Conservation (phyloP, 495 filamentous ascomycete genomes). For the Tuber aestivum region DNA sequence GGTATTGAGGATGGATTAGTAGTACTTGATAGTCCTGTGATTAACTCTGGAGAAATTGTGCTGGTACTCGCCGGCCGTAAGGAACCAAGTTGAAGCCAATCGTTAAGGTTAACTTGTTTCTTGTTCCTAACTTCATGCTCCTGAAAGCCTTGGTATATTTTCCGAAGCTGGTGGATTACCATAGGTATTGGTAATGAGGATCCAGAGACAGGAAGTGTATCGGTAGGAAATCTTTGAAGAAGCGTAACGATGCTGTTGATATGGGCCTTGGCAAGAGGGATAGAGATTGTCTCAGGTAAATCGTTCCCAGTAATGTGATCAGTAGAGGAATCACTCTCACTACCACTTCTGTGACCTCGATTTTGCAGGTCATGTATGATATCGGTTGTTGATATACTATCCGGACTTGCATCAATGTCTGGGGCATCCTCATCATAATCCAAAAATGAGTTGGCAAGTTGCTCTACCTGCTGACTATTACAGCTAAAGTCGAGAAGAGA, state of each 20-base stretch:
- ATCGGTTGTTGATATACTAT: too few relatives aligned
- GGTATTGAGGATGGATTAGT: neutral
- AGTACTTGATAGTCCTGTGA: neutral
- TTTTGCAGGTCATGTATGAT: too few relatives aligned
- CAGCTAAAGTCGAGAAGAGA: too few relatives aligned
- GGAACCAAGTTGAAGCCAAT: neutral
- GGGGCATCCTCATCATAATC: too few relatives aligned
- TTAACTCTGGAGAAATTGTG: neutral
- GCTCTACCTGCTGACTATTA: too few relatives aligned
- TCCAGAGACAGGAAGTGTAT: neutral
- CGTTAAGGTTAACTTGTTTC: neutral
- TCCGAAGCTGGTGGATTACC: neutral
- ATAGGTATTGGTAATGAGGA: neutral
- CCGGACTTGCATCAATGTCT: too few relatives aligned
- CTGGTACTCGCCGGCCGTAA: neutral
- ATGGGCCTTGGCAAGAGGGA: neutral
- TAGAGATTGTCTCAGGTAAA: neutral
- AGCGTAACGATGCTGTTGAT: neutral
- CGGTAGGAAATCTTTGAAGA: neutral
- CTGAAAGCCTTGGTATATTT: neutral
- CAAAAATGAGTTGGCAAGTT: too few relatives aligned
- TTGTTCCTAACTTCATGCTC: neutral
- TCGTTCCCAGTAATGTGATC: too few relatives aligned
- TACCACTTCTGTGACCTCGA: too few relatives aligned
- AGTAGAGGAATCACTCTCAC: too few relatives aligned